phyloP scores from a whole-genome alignment of 192 early-diverging fungal genomes.

The Paraglomus brasilianum region DNA sequence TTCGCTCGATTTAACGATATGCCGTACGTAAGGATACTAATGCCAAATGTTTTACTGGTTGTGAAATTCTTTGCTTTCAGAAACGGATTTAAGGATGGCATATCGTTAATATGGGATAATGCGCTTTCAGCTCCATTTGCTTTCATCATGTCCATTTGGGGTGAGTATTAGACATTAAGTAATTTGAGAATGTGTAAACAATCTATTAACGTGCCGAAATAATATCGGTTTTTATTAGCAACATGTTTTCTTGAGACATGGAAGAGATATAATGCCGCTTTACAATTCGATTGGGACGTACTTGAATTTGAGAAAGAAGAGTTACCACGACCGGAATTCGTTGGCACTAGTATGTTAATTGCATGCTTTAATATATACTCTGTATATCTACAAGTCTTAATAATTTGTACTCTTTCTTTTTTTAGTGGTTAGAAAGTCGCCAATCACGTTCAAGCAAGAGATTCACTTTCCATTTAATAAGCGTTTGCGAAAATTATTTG shows the following conservation, averaged over 20 bases:
- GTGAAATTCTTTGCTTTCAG: background rate
- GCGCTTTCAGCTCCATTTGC: constrained; percentile 53
- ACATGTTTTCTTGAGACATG: constrained; percentile 61
- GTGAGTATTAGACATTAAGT: constrained; percentile 22
- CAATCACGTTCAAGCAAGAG: constrained; percentile 52
- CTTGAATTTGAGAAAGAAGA: constrained; percentile 51
- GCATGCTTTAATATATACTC: background rate
- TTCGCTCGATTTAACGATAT: background rate
- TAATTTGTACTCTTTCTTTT: background rate
- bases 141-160: constrained; percentile 64
- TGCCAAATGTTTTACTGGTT: background rate
- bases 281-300: constrained; percentile 60
- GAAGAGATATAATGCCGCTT: constrained; percentile 51
- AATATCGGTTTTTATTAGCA: constrained; percentile 30
- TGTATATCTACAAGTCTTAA: background rate
- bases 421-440: constrained; percentile 41
- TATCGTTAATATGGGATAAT: constrained; percentile 58
- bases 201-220: background rate
- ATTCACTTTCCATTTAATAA: constrained; percentile 45
- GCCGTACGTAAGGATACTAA: background rate
- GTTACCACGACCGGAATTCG: constrained; percentile 59
- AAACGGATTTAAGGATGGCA: background rate
- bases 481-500: constrained; percentile 38
- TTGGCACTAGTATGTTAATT: constrained; percentile 39
- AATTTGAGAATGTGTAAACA: constrained; percentile 1